Evolutionary conservation across 768 basidiomycete genomes (phyloP).

Genomic region (Suillus subluteus): DNA sequence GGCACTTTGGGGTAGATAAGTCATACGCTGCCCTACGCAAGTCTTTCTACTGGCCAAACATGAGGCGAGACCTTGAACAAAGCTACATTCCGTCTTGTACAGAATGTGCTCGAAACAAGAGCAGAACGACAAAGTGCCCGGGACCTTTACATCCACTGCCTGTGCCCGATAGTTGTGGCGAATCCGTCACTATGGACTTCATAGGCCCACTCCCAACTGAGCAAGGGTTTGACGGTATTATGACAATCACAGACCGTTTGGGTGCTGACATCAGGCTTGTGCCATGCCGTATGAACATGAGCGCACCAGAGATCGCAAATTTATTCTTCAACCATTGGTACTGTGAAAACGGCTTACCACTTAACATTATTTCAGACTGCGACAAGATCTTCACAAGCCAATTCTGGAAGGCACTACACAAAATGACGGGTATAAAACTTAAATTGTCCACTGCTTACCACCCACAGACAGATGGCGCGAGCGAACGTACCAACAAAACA

Average conservation of each 20-base stretch:
- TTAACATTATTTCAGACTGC: background rate
- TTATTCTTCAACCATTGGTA: slow-evolving; percentile 21
- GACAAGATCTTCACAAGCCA: too few relatives aligned
- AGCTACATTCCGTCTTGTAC: slow-evolving; percentile 24
- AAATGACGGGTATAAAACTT: too few relatives aligned
- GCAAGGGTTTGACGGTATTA: too few relatives aligned
- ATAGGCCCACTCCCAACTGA: too few relatives aligned
- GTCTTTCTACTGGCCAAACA: slow-evolving; percentile 28
- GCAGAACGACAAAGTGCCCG: slow-evolving; percentile 20
- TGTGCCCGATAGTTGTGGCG: background rate
- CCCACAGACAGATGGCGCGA: background rate
- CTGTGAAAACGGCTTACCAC: slow-evolving; percentile 20
- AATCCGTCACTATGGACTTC: too few relatives aligned
- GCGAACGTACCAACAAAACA: slow-evolving; percentile 38
- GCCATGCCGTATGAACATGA: slow-evolving; percentile 12
- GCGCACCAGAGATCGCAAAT: slow-evolving; percentile 24
- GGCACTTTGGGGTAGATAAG: slow-evolving; percentile 28
- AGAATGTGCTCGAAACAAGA: slow-evolving; percentile 37
- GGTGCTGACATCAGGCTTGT: slow-evolving; percentile 14
- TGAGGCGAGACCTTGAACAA: slow-evolving; percentile 4
- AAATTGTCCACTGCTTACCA: too few relatives aligned
- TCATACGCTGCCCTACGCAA: slow-evolving; percentile 25
- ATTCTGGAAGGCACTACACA: too few relatives aligned
- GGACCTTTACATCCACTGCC: slow-evolving; percentile 22
- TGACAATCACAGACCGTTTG: too few relatives aligned